Evolutionary conservation across 305 asterid species (phyloP), one percentile per base, ranked within the genome.

Genomic region (Euphrasia arctica): DNA sequence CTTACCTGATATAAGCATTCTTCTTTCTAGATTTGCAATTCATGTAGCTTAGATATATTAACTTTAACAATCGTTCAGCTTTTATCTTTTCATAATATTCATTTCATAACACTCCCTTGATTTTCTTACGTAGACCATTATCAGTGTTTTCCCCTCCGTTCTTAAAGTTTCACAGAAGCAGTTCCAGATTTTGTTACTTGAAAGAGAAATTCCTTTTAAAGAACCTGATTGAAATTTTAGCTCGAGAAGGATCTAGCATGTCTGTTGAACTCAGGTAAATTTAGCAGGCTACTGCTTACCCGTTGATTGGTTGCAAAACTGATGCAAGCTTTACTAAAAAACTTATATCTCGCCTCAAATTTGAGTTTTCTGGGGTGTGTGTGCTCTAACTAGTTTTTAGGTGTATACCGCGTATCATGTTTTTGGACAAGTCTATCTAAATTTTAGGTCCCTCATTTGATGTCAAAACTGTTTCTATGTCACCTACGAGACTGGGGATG

Each of bases 141-240:
- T 87, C 64, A 69, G 86, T 73, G 82, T 80, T 64, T 82, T 81
- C 65, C 98, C 98, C 59, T 71, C 83, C 48, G 92, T 89, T 59
- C 81, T 91, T 71, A 78, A 80, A 78, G 96, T 95, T 65, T 81
- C 76, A 60, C 90, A 87, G 82, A 72, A 74, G 78, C 70, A 72
- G 80, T 80, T 89, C 72, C 76, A 65, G 74, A 72, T 39, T 57
- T 79, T 89, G 77, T 63, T 91, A 78, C 73, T 62, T 68, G 77
- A 79, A 67, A 70, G 77, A 75, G 66, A 72, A 67, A 83, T 85
- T 76, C 95, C 86, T 65, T 82, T 87, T 64, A 71, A 77, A 58
- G 91, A 85, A 48, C 89, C 79, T 91, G 73, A 66, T 91, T 77
- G 88, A 72, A 68, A 65, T 89, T 66, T 78, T 91, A 52, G 89